Conservation (phyloP, 257 asterid genomes). For the Solanum pimpinellifolium region DNA sequence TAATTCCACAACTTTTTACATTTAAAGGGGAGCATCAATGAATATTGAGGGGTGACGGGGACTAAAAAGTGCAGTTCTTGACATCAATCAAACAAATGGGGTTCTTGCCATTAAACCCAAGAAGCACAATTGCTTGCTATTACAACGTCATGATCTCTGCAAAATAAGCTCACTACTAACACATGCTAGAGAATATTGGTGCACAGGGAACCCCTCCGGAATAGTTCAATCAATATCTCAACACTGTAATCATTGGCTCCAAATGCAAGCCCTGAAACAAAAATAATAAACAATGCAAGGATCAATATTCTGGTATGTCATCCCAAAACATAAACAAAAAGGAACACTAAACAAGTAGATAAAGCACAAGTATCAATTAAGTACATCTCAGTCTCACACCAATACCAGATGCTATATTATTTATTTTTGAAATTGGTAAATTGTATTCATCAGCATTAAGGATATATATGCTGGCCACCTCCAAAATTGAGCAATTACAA, state of each 20-base stretch:
- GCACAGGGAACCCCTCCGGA: neutral
- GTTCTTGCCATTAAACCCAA: neutral
- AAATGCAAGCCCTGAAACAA: constrained; percentile 52
- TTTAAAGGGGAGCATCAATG: neutral
- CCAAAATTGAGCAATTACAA: no score
- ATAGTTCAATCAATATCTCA: no score
- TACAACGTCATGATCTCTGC: neutral
- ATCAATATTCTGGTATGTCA: neutral
- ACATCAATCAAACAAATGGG: neutral
- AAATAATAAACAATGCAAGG: neutral
- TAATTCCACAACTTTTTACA: neutral
- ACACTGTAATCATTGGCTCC: constrained; percentile 48
- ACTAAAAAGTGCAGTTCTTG: neutral
- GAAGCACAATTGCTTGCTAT: neutral
- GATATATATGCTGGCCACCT: no score
- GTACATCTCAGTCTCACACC: neutral
- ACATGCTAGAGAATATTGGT: neutral
- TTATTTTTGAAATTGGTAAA: no score
- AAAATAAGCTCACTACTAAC: neutral
- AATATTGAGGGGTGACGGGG: neutral
- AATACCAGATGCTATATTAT: neutral
- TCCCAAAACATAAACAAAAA: neutral
- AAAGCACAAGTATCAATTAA: neutral
- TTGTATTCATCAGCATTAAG: no score
- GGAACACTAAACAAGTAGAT: neutral